Evolutionary conservation across 148 eudicot species (phyloP), one percentile per base, ranked within the genome.

Genomic region (Nyssa sinensis): DNA sequence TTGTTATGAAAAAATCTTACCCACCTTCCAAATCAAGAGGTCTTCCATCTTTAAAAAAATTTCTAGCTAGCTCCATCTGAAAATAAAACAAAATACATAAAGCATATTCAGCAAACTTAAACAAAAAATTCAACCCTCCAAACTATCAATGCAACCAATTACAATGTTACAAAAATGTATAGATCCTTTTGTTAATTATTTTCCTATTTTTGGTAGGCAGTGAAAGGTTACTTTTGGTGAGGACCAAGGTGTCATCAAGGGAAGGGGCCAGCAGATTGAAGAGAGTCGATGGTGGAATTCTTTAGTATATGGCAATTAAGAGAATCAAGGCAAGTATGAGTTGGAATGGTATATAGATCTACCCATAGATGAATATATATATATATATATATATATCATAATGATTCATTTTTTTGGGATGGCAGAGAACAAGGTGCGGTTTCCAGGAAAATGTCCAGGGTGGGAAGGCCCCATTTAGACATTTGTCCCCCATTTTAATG

Each of bases 1-100:
- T 64, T 68, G 27, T 29, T 28, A 23, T 7, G 25, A 23, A 51
- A 53, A 69, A 51, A 69, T 35, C 41, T 74, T 32, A 72, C 80
- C 49, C 72, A 91, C 98, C 98, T 91, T 87, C 93, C 81, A 93
- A 72, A 78, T 93, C 98, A 79, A 91, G 61, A 66, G 75, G 72
- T 75, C 97, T 88, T 80, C 88, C 88, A 72, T 93, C 97, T 81
- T 85, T 88, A 65, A 93, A 93, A 79, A 93, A 93, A 16, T 72
- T 89, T 49, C 69, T 79, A 60, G 90, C 89, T 73, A 93, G 85
- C 75, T 91, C 97, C 78, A 73, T 81, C 98, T 93, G 88, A 72
- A 76, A 59, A 62, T 62, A 78, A 66, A 10, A 64, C 34, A 57
- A 57, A 62, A 23, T 12, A 80, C 21, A 55, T 64, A 32, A 25